phyloP scores from a whole-genome alignment of 2,329 filamentous ascomycete species.

The Didymellaceae sp. region DNA sequence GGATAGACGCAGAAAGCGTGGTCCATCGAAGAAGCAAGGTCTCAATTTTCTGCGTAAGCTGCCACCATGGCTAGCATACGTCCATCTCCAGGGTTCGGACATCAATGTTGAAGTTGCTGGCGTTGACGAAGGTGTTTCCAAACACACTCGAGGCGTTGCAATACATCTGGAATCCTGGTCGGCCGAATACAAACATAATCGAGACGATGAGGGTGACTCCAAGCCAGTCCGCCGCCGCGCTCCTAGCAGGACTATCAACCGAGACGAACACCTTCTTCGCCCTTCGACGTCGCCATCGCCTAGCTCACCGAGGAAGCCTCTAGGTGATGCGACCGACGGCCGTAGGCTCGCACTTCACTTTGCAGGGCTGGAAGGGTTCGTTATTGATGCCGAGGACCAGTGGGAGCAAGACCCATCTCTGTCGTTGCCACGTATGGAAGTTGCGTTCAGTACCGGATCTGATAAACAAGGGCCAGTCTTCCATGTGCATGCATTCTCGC shows the following conservation, averaged over 20 bases:
- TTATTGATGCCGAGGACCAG: slow-evolving; percentile 84
- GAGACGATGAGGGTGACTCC: slow-evolving; percentile 68
- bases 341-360: slow-evolving; percentile 81
- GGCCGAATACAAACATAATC: slow-evolving; percentile 85
- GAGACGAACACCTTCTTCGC: slow-evolving; percentile 69
- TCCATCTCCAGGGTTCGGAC: slow-evolving; percentile 84
- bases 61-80: slow-evolving; percentile 83
- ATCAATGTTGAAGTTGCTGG: slow-evolving; percentile 92
- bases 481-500: slow-evolving; percentile 81
- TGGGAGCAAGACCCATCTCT: slow-evolving; percentile 87
- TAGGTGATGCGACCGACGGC: slow-evolving; percentile 68
- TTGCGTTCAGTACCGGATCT: slow-evolving; percentile 82
- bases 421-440: slow-evolving; percentile 83
- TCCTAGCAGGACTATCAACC: slow-evolving; percentile 64
- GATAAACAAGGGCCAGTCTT: slow-evolving; percentile 88
- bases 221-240: slow-evolving; percentile 71
- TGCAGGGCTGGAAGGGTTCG: slow-evolving; percentile 84
- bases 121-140: slow-evolving; percentile 81
- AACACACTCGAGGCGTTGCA: slow-evolving; percentile 80
- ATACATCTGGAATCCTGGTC: slow-evolving; percentile 88
- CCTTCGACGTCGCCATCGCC: slow-evolving; percentile 58
- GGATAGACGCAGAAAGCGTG: slow-evolving; percentile 42
- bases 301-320: slow-evolving; percentile 58
- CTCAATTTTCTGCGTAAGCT: slow-evolving; percentile 73
- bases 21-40: slow-evolving; percentile 54